Percentiles rank a stretch among this genome's conserved stretches.
Evolutionary conservation across 768 basidiomycete species (phyloP).

Genomic region (Russula lepida): DNA sequence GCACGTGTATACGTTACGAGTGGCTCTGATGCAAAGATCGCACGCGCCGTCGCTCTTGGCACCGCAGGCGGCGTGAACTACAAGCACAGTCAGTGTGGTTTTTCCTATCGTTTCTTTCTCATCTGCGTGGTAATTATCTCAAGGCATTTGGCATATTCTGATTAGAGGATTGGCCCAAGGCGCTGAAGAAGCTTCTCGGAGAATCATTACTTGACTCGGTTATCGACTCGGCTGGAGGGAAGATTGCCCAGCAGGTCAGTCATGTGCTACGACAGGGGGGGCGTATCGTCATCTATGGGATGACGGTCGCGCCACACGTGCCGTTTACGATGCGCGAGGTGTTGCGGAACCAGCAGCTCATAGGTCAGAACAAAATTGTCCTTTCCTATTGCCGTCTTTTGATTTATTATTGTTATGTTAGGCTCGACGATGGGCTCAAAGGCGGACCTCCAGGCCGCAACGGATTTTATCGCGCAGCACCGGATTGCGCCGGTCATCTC

Average conservation of each 20-base stretch:
- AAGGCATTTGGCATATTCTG: background rate
- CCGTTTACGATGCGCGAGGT: constrained; percentile 74
- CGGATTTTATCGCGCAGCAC: constrained; percentile 57
- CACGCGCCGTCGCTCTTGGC: constrained; percentile 55
- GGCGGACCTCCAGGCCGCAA: constrained; percentile 64
- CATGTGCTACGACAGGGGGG: constrained; percentile 33
- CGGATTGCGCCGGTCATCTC: constrained; percentile 64
- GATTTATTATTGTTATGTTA: constrained; percentile 25
- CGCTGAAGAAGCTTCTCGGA: constrained; percentile 28
- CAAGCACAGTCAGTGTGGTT: constrained; percentile 42
- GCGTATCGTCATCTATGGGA: constrained; percentile 33
- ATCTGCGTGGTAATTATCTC: too few relatives aligned
- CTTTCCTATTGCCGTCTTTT: background rate
- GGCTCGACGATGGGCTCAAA: constrained; percentile 83
- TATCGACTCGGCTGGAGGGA: constrained; percentile 41
- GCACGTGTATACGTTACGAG: constrained; percentile 81
- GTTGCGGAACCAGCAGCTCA: constrained; percentile 60
- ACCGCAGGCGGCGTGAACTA: constrained; percentile 75
- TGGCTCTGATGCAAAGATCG: constrained; percentile 58
- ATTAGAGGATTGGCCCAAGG: constrained; percentile 30
- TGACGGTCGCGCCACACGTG: constrained; percentile 49
- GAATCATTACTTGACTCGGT: constrained; percentile 30
- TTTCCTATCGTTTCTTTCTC: background rate
- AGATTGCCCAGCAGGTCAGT: constrained; percentile 30
- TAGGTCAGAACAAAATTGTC: constrained; percentile 42